These are phyloP conservation scores for Castanea sativa DNA, from an alignment of 306 rosid species.

Conservation along the genomic window DNA sequence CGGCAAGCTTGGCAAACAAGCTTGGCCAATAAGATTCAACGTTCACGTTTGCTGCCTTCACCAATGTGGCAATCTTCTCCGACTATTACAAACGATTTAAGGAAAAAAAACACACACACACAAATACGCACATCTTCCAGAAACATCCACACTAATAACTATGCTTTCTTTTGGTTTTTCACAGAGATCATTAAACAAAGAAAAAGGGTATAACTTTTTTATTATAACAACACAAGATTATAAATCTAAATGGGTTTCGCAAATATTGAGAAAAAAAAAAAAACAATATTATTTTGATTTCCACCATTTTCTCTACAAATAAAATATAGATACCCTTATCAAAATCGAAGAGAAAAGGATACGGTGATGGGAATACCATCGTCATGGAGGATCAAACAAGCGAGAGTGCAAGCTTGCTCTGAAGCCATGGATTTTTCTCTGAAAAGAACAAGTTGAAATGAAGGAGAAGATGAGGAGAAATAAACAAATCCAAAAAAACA, in stretches of 20 bases:
- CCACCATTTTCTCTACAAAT: background rate
- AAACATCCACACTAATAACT: background rate
- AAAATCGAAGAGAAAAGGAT: constrained; percentile 26
- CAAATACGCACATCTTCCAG: background rate
- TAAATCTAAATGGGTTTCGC: too few species aligned
- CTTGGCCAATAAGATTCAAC: constrained; percentile 68
- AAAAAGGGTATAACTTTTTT: too few species aligned
- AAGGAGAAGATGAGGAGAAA: too few species aligned
- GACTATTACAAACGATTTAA: constrained; percentile 44
- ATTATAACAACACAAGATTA: too few species aligned
- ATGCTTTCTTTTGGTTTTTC: background rate
- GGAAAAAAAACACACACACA: background rate
- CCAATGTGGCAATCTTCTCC: constrained; percentile 60
- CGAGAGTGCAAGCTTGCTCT: constrained; percentile 68
- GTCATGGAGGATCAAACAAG: constrained; percentile 60
- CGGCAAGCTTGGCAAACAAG: constrained; percentile 75
- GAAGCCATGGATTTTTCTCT: constrained; percentile 30
- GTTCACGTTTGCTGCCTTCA: constrained; percentile 51
- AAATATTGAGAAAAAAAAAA: background rate
- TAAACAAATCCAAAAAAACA: too few species aligned
- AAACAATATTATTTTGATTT: background rate
- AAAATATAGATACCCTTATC: too few species aligned
- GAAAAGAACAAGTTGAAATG: too few species aligned
- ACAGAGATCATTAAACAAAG: background rate
- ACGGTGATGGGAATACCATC: constrained; percentile 63